A percentile compares a stretch with the other conserved stretches of the same genome.
phyloP scores from a whole-genome alignment of 768 basidiomycete species.

The Serendipita indica region DNA sequence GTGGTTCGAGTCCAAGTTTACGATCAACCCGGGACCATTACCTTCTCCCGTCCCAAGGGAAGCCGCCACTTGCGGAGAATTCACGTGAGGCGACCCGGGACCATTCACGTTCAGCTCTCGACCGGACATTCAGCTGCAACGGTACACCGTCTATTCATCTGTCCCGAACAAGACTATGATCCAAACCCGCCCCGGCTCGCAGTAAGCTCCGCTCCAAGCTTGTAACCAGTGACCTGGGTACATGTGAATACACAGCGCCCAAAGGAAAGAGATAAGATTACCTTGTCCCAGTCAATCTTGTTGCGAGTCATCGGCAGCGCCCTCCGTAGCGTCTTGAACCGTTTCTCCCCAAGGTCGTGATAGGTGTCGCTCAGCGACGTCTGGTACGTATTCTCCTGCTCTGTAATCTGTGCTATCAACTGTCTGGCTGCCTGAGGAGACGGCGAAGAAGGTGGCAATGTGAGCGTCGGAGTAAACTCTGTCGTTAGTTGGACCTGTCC shows the following conservation, averaged over 20 bases:
- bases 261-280: constrained; percentile 19
- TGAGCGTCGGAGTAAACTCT: constrained; percentile 48
- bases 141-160: constrained; percentile 4
- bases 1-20: constrained; percentile 3
- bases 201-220: constrained; percentile 60
- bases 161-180: constrained; percentile 7
- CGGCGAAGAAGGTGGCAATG: constrained; percentile 41
- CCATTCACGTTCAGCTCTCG: constrained; percentile 4
- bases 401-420: constrained; percentile 64
- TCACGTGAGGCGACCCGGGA: background rate
- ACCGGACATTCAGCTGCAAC: background rate
- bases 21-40: background rate
- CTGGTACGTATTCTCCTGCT: constrained; percentile 71
- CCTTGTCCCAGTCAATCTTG: constrained; percentile 95
- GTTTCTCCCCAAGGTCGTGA: constrained; percentile 81
- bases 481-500: constrained; percentile 79
- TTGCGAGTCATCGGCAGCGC: constrained; percentile 85
- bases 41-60: background rate
- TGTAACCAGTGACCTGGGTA: constrained; percentile 41
- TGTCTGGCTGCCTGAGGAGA: constrained; percentile 45
- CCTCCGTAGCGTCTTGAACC: constrained; percentile 79
- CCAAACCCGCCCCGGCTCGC: constrained; percentile 46
- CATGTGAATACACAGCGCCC: background rate
- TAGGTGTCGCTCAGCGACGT: constrained; percentile 66
- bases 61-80: constrained; percentile 6